phyloP scores from a whole-genome alignment of 2,329 filamentous ascomycete genomes.

The Fusarium bactridioides region DNA sequence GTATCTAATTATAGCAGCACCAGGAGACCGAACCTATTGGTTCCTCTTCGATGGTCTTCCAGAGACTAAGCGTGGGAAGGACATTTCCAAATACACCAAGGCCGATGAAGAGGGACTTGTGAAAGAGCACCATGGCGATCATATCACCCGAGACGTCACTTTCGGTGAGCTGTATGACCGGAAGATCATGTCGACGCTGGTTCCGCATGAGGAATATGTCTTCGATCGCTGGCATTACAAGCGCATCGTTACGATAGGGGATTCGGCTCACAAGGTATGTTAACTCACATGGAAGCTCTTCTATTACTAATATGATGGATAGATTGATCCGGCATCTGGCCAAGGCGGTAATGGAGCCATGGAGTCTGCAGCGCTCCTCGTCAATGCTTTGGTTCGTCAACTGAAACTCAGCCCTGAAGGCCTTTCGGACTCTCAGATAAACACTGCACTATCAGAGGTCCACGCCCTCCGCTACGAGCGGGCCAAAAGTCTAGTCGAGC shows the following conservation, averaged over 20 bases:
- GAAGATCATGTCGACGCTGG: background rate
- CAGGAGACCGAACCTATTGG: background rate
- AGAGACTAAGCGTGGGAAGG: background rate
- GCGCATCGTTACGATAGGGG: background rate
- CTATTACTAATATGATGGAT: rapidly evolving
- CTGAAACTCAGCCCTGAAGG: background rate
- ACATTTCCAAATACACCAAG: background rate
- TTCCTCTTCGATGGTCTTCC: background rate
- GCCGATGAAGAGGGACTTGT: background rate
- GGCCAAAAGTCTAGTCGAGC: background rate
- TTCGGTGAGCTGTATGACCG: background rate
- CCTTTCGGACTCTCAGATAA: background rate
- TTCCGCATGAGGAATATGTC: background rate
- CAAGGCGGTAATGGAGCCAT: background rate
- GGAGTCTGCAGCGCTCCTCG: background rate
- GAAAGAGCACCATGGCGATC: no score
- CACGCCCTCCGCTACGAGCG: background rate
- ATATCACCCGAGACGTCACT: background rate
- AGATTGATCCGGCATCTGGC: background rate
- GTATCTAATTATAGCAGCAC: background rate
- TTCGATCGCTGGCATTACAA: background rate
- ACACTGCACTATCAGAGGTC: background rate
- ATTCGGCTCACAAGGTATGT: background rate
- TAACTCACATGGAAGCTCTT: rapidly evolving
- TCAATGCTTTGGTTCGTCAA: background rate